Evolutionary conservation across 768 basidiomycete species (phyloP), one percentile per base, ranked within the genome.

Genomic region (Rhizopogon rudus): DNA sequence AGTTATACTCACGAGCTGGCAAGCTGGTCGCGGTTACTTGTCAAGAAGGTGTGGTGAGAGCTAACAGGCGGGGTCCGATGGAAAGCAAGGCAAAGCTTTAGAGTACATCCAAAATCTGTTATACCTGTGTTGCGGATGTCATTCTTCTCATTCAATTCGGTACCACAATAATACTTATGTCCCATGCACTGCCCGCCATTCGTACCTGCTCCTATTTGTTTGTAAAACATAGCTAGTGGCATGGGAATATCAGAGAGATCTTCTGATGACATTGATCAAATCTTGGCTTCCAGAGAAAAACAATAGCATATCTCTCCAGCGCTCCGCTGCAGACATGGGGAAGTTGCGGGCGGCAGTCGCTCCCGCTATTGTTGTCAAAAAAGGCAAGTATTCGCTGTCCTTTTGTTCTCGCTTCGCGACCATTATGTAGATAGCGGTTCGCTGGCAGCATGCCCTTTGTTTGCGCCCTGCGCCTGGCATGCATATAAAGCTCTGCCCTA

Each of bases 21-120:
- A 78, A 65, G 6, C 71, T 92, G 12, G 77, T 91, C 25, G 91
- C 89, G n/a, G 81, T 88, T 12, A 84, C 81, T 29, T 82, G 86
- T 25, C 91, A 93, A 65, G 91, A 92, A 73, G 91, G 90, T 6
- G 86, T 90, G 7, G 75, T 89, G 41, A 80, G 88, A 41, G 83
- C 82, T 31, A 73, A 80, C 60, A 71, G 77, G 59, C 75, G 78
- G 57, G 77, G 73, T 12, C 77, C 78, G 13, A 54, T 55, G 28
- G 67, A 67, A 54, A 54, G 52, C 44, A 60, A 61, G 41, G 60
- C 72, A 43, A 78, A 77, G 62, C 65, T 78, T 35, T 77, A 53
- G 45, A 16, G 46, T 39, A 44, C 16, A 44, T 35, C 16, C 29
- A 20, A n/a, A 17, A 46, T 46, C 25, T 48, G 20, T 20, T 35